A percentile compares a stretch with the other conserved stretches of the same genome.
These are phyloP conservation scores for Calocybe gambosa DNA, from an alignment of 1,284 basidiomycete genomes.

Conservation along the genomic window DNA sequence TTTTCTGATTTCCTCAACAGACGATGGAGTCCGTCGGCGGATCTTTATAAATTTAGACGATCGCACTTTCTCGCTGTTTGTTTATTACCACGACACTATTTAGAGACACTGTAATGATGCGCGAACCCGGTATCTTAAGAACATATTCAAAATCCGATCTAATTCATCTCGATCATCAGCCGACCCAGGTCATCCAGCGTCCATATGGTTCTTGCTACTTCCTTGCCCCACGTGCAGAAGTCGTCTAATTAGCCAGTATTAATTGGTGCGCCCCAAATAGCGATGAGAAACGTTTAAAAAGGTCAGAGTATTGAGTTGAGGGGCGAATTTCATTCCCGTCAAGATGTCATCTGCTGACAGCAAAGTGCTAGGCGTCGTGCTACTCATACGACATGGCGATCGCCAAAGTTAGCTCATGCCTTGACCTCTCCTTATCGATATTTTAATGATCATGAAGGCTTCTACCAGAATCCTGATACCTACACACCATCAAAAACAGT, in stretches of 20 bases:
- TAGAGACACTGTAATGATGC: neutral
- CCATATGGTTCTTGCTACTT: neutral
- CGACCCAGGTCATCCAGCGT: neutral
- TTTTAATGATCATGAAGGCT: slow-evolving; percentile 27
- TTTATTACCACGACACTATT: neutral
- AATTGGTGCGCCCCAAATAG: neutral
- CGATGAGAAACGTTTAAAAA: neutral
- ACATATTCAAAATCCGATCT: neutral
- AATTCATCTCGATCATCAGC: neutral
- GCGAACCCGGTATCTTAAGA: neutral
- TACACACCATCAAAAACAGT: slow-evolving; percentile 61
- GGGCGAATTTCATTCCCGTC: neutral
- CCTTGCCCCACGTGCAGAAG: neutral
- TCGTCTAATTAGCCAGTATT: neutral
- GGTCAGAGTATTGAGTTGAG: neutral
- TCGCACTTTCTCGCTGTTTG: too few relatives aligned
- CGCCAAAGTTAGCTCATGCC: slow-evolving; percentile 22
- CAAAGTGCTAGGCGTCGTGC: slow-evolving; percentile 27
- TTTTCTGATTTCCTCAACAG: slow-evolving; percentile 21
- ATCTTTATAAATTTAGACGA: slow-evolving; percentile 21
- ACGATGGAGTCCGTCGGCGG: slow-evolving; percentile 57
- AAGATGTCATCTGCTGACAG: slow-evolving; percentile 15
- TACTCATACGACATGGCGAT: slow-evolving; percentile 30
- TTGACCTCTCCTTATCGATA: neutral
- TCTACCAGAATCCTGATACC: slow-evolving; percentile 59